These are phyloP conservation scores for Ganoderma multipileum DNA, from an alignment of 1,284 basidiomycete genomes.

Conservation along the genomic window DNA sequence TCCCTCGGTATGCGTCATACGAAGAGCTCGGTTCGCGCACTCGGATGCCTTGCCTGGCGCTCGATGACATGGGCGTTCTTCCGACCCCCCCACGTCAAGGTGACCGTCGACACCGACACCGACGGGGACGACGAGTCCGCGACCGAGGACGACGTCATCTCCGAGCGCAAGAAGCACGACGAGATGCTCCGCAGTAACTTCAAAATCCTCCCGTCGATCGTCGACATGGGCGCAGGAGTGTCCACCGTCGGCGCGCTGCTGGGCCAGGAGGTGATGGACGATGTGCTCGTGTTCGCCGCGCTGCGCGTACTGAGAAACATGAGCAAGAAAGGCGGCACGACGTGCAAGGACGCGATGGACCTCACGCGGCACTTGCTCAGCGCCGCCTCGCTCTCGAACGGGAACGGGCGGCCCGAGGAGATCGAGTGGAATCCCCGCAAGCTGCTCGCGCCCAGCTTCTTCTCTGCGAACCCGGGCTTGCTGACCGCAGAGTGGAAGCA, in stretches of 20 bases:
- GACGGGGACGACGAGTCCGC: conserved; percentile 35
- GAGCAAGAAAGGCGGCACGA: conserved; percentile 57
- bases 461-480: conserved; percentile 64
- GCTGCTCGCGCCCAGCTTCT: conserved; percentile 60
- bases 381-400: conserved; percentile 3
- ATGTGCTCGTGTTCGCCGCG: conserved; percentile 49
- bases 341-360: conserved; percentile 60
- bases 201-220: conserved; percentile 56
- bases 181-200: conserved; percentile 43
- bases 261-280: conserved; percentile 42
- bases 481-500: conserved; percentile 62
- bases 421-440: conserved; percentile 53
- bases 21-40: conserved; percentile 64
- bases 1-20: conserved; percentile 61
- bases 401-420: conserved; percentile 24
- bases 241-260: conserved; percentile 62
- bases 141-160: conserved; percentile 37
- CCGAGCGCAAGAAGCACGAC: conserved; percentile 42
- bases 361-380: conserved; percentile 56
- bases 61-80: conserved; percentile 68
- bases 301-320: conserved; percentile 58
- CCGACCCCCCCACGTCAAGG: conserved; percentile 47
- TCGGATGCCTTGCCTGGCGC: conserved; percentile 70
- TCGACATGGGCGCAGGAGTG: conserved; percentile 68
- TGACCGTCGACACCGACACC: conserved; percentile 39